Conservation (phyloP, 169 alveolate species). For the Eimeria falciformis region DNA sequence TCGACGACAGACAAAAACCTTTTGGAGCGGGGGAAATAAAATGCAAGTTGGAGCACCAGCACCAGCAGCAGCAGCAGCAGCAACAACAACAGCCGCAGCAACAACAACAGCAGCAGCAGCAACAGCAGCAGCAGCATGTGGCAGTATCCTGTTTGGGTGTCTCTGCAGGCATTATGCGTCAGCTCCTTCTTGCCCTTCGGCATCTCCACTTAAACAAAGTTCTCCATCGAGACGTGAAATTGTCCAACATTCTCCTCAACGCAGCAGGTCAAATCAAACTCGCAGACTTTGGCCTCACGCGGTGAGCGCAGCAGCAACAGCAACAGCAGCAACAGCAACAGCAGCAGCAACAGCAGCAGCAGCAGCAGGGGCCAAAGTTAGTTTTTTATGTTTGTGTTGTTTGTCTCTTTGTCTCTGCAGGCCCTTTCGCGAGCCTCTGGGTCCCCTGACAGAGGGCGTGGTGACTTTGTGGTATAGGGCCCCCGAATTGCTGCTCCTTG, state of each 20-base stretch:
- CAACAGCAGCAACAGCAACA: background rate
- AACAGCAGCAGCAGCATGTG: too few relatives aligned
- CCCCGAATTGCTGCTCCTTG: conserved; percentile 96
- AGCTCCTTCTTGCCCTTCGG: conserved; percentile 20
- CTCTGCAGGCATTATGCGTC: conserved; percentile 67
- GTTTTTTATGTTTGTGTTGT: background rate
- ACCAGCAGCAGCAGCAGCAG: background rate
- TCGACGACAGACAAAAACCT: conserved; percentile 91
- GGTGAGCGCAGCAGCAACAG: conserved; percentile 62
- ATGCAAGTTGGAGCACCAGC: conserved; percentile 88
- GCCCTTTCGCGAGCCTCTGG: conserved; percentile 76
- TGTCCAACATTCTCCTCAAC: conserved; percentile 87
- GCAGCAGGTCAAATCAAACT: conserved; percentile 81
- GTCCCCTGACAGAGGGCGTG: conserved; percentile 90
- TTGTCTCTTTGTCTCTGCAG: background rate
- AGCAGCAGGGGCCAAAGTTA: background rate
- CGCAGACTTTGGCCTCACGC: conserved; percentile 94
- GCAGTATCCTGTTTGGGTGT: too few relatives aligned
- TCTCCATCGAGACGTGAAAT: conserved; percentile 82
- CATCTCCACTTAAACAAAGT: conserved; percentile 46
- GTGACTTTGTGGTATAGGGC: conserved; percentile 97
- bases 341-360: conserved; percentile 27
- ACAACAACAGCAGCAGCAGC: too few relatives aligned
- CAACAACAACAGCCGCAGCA: background rate
- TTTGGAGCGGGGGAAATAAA: conserved; percentile 94